Percentiles rank a stretch among this genome's conserved stretches.
phyloP scores from a whole-genome alignment of 1,139 yeast species.

The Meyerozyma carpophila region DNA sequence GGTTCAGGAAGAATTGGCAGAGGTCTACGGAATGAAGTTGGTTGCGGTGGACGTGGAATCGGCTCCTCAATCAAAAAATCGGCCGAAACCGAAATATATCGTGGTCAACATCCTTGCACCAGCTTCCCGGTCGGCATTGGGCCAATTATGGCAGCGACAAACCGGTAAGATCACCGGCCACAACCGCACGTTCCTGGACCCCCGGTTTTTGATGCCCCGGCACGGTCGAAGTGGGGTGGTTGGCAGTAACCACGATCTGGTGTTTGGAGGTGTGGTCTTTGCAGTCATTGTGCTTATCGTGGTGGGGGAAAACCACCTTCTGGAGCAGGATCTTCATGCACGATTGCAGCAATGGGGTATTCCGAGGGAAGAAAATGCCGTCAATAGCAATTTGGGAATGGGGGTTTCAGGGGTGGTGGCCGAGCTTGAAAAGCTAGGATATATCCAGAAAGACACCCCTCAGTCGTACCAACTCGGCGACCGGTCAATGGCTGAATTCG shows the following conservation, averaged over 20 bases:
- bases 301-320: slow-evolving; percentile 28
- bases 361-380: slow-evolving; percentile 14
- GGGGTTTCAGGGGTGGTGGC: slow-evolving; percentile 20
- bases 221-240: slow-evolving; percentile 10
- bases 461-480: slow-evolving; percentile 26
- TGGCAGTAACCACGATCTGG: slow-evolving; percentile 21
- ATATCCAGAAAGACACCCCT: slow-evolving; percentile 17
- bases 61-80: slow-evolving; percentile 1
- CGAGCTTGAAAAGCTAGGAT: slow-evolving; percentile 31
- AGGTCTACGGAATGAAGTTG: slow-evolving; percentile 28
- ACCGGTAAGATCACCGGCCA: slow-evolving; percentile 7
- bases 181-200: slow-evolving; percentile 10
- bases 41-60: slow-evolving; percentile 11
- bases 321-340: slow-evolving; percentile 21
- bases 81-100: slow-evolving; percentile 7
- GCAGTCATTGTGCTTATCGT: slow-evolving; percentile 25
- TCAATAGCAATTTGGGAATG: slow-evolving; percentile 21
- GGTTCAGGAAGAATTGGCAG: slow-evolving; percentile 16
- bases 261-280: slow-evolving; percentile 10
- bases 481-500: slow-evolving; percentile 30
- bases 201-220: slow-evolving; percentile 14
- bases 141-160: slow-evolving; percentile 15
- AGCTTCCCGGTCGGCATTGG: slow-evolving; percentile 14
- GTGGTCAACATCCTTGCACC: slow-evolving; percentile 17
- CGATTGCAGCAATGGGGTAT: slow-evolving; percentile 26